Base-by-base conservation (phyloP, 345 rosid species). In the Salix arbutifolia region DNA sequence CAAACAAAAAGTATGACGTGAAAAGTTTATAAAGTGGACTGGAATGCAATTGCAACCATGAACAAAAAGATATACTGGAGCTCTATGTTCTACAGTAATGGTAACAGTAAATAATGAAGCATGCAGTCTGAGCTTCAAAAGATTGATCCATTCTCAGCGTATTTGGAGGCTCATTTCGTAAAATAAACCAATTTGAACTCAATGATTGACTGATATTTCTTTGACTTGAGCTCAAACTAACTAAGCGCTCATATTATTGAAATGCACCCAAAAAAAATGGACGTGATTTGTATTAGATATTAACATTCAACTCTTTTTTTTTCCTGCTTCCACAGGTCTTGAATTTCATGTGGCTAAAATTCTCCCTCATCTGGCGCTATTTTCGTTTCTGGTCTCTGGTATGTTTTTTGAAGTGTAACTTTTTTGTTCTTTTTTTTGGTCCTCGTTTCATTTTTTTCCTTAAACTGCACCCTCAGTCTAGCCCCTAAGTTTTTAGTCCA, bases 371-470 rank as follows among this genome's bases (percentile, higher is more conserved):
- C 73, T 95, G 99, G 99, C 96, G 98, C 84, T 93, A 87, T 87
- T 95, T 95, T 80, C 91, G 99, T 70, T 90, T 91, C 77, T 95
- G 97, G 93, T 93, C 99, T 37, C 87, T 95, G 98, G 99, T 95
- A 90, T 71, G 86, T 33, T 64, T 58, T 28, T 50, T 65, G 35
- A 37, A 30, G 60, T 38, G 40, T 5, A 2, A 13, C 14, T 19
- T 35, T 19, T 30, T 65, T 12, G 38, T 73, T 44, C 48, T 12
- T 17, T 13, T 13, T 44, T 46, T 46, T 46, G 4, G 50, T 46
- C 16, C 50, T 46, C 50, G 4, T 46, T 46, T 58, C 61, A 4
- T 52, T 38, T 44, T 38, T n/a, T 38, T 8, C 50, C 31, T 77
- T 64, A 18, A 65, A 38, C 60, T 72, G 65, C 25, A 37, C 46